Evolutionary conservation across 2,329 filamentous ascomycete species (phyloP), one percentile per base, ranked within the genome.

Genomic region (Fusarium lyarnte): DNA sequence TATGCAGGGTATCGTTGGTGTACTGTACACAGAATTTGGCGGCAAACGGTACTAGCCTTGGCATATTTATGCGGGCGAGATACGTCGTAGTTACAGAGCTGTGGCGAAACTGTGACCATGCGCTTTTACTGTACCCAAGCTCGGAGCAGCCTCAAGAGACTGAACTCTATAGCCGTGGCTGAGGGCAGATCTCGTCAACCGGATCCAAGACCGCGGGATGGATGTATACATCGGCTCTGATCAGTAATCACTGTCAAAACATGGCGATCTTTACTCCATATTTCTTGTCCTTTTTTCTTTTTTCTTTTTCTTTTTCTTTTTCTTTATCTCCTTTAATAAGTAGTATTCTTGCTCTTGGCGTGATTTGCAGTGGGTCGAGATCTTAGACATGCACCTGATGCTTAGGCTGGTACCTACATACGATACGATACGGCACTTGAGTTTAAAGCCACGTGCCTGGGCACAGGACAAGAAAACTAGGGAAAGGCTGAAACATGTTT

Each of bases 391-490:
- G 33, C 51, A 36, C n/a, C 39, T 17, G 23, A 46, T 25, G 38
- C 39, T n/a, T 33, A 25, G 25, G 5, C 25, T 31, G 38, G 35
- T 39, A 45, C 31, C 29, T 27, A 33, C 29, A 33, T 33, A 13
- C 4, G 33, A 11, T 11, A 31, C 14, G 16, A 17, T 17, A 31
- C 29, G 53, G 39, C 29, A 46, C 39, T 57, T 57, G 21, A 45
- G 46, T 42, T 38, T 41, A 7, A 29, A n/a, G 49, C 66, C 68
- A 70, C 61, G 55, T 70, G 61, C 54, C 41, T 21, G 21, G 27
- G 27, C 27, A 21, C 29, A n/a, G 29, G 29, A 19, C 31, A 27
- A 36, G 21, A 14, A 33, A 29, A 38, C 33, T 17, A 31, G 19
- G 6, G 19, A 46, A 23, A 31, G n/a, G 29, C 13, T 58, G 45